Evolutionary conservation across 371 early-diverging fungal species (phyloP), one percentile per base, ranked within the genome.

Genomic region (Lichtheimia hyalospora): DNA sequence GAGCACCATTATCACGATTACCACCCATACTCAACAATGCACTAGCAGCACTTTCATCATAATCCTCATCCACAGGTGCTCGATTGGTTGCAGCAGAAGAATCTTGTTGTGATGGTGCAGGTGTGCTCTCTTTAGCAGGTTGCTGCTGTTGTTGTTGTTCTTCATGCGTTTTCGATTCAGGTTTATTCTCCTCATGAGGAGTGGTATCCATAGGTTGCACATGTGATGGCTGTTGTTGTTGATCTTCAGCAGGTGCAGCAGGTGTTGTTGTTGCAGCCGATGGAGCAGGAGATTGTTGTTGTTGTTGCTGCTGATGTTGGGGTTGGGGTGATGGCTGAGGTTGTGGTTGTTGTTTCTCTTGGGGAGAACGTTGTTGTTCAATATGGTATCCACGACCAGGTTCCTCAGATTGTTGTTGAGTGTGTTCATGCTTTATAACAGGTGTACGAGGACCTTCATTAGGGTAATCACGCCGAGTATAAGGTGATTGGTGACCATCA

Each of bases 21-120:
- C 60, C 57, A 12, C 67, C 62, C 48, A 67, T 67, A 43, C 67
- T 67, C 42, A 67, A 56, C 27, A 67, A 39, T n/a, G 60, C 49
- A 39, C 54, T 62, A 13, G 67, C 67, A 28, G 67, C 67, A 40
- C 56, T 62, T 28, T 58, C 62, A 50, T 67, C 67, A 23, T 67
- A 59, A 52, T 67, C 67, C 27, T 62, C 67, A 34, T 67, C 67
- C 18, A 54, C 54, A 23, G 54, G 15, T 3, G 27, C 20, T 6
- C 10, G 54, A 34, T 10, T 34, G 1, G 52, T 16, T 43, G 44
- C 10, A 16, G 52, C 42, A 24, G 53, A 28, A 20, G 23, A 8
- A 12, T 39, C 16, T 53, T 53, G 53, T 25, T 16, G n/a, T 20
- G 54, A 10, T 16, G 43, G 49, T 27, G 42, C 12, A 16, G 49